These are phyloP conservation scores for Epichloe baconii DNA, from an alignment of 2,329 filamentous ascomycete species.

Conservation along the genomic window DNA sequence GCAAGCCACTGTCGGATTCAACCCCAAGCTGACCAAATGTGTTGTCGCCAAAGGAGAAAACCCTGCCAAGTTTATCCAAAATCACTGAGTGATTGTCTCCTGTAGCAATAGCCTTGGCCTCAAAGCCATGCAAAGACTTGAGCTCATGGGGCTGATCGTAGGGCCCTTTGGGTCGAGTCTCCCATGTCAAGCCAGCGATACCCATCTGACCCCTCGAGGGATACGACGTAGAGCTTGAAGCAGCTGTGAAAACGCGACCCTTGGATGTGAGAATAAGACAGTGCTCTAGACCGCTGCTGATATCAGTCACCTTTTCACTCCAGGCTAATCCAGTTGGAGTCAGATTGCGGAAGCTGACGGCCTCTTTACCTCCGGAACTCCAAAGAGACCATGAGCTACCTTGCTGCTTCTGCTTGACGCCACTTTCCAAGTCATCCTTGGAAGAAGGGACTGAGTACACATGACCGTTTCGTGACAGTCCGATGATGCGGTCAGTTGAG, in stretches of 20 bases:
- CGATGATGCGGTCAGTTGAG: conserved; percentile 73
- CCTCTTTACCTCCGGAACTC: conserved; percentile 24
- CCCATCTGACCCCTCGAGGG: conserved; percentile 80
- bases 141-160: conserved; percentile 80
- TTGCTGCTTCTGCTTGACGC: conserved; percentile 47
- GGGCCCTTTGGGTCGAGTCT: conserved; percentile 59
- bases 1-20: conserved; percentile 48
- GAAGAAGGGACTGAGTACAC: conserved; percentile 80
- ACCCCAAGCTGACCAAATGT: conserved; percentile 83
- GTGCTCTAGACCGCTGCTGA: conserved; percentile 74
- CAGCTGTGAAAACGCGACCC: conserved; percentile 82
- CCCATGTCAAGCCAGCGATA: conserved; percentile 70
- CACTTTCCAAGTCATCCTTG: conserved; percentile 53
- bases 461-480: conserved; percentile 56
- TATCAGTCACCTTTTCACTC: conserved; percentile 60
- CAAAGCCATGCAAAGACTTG: conserved; percentile 52
- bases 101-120: conserved; percentile 61
- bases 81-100: conserved; percentile 81
- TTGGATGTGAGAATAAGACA: conserved; percentile 71
- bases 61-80: conserved; percentile 59
- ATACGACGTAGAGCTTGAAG: conserved; percentile 63
- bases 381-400: conserved; percentile 59
- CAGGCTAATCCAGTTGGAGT: conserved; percentile 50
- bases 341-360: conserved; percentile 59
- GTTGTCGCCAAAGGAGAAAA: conserved; percentile 89